Base-by-base conservation (phyloP, 306 rosid species). In the Cyamopsis tetragonoloba region DNA sequence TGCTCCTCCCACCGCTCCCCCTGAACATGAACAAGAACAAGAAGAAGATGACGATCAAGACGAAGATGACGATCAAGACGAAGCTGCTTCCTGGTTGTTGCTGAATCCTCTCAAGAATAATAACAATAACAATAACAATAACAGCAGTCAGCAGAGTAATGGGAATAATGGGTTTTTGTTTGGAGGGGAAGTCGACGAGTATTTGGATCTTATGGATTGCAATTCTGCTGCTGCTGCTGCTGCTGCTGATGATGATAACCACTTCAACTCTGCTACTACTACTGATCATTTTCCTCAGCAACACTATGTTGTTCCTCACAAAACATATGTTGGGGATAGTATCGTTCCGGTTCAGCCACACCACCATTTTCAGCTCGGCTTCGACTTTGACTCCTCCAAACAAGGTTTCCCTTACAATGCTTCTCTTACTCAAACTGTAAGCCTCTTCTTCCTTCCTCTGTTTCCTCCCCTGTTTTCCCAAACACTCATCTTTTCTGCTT, bases 81-180 rank as follows among this genome's bases (percentile, higher is more conserved):
- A 88, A 63, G 89, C 96, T 1, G 95, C 97, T 2, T 89, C 99
- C 0, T 93, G 99, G 99, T 56, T 93, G 79, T 39, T 92, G 77
- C 63, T 84, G 62, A 89, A 92, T 62, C 92, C 97, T 3, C 13
- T 57, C 20, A 86, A 83, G 71, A 74, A 48, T 14, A 43, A 24
- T 1, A 19, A 0, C 9, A 59, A 55, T 11, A 70, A 47, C 4
- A 13, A 15, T 2, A 54, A 57, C 6, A 70, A 22, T 6, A 44
- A 54, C 32, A 55, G n/a, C n/a, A 72, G 63, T n/a, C 63, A 68
- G 48, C 84, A 71, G 20, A 70, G 30, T 12, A 79, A 54, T 6
- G 32, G n/a, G 14, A 31, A 32, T 32, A 64, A 77, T 38, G 92
- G 91, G 4, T 81, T 80, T 48, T 64, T 84, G 81, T 86, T 84